Conservation (phyloP, 345 rosid genomes). For the Corchorus capsularis region DNA sequence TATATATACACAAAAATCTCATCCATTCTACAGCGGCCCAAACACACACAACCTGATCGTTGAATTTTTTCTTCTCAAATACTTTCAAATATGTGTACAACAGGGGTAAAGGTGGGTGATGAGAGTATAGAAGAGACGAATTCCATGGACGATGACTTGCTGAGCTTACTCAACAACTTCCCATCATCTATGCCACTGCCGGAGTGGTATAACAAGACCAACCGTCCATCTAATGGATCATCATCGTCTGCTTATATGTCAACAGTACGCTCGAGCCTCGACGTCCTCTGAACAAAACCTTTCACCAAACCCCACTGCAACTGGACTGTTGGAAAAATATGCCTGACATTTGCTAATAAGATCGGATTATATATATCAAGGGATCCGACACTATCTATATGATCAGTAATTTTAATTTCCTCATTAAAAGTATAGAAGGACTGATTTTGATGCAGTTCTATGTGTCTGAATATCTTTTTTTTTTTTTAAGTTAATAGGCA, state of each 20-base stretch:
- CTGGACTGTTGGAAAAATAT: conserved; percentile 52
- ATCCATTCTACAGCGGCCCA: too few relatives aligned
- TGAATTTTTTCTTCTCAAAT: not conserved
- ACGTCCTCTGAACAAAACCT: conserved; percentile 20
- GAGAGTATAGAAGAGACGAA: conserved; percentile 43
- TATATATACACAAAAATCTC: too few relatives aligned
- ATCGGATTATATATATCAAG: not conserved
- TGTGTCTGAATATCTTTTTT: too few relatives aligned
- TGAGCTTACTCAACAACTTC: conserved; percentile 68
- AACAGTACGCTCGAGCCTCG: too few relatives aligned
- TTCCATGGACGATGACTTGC: conserved; percentile 60
- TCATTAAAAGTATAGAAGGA: not conserved
- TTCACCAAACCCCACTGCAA: not conserved
- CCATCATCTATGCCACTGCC: conserved; percentile 63
- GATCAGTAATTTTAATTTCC: not conserved
- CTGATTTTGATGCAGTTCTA: not conserved
- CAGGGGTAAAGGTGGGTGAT: conserved; percentile 17
- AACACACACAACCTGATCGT: too few relatives aligned
- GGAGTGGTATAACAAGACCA: conserved; percentile 55
- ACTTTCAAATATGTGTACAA: not conserved
- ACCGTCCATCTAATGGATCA: conserved; percentile 21
- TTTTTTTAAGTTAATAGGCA: too few relatives aligned
- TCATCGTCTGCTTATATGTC: conserved; percentile 20
- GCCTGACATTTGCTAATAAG: conserved; percentile 53
- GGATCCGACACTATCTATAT: too few relatives aligned